Base-by-base conservation (phyloP, 2,329 filamentous ascomycete genomes). In the Magnaporthiopsis incrustans region DNA sequence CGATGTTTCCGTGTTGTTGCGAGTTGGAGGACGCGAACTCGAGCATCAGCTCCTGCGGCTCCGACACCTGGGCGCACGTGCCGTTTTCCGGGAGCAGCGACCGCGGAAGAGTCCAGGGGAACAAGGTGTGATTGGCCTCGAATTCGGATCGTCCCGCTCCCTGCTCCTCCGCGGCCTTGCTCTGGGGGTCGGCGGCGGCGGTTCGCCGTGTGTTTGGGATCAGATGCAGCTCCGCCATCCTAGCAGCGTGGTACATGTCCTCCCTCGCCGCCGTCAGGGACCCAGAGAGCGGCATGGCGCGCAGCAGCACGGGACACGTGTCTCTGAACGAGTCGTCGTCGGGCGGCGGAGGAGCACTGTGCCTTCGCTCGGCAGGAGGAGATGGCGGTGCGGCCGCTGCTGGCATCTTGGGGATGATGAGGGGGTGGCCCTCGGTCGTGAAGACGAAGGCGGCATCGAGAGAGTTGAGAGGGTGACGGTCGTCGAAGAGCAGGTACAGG, bases 351-450 rank as follows among this genome's bases (percentile, higher is more conserved):
- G 53, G 8, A n/a, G 62, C 22, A 12, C 38, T 65, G 3, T 67
- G 66, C 56, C 69, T 72, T 56, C 63, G 69, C 32, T 35, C 50
- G 25, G 2, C 64, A 22, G 44, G 44, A 53, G 22, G 27, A 30
- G 27, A 10, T 10, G 5, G 18, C 12, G 44, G 22, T 30, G 27
- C 5, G 44, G 44, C 18, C 44, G 63, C 22, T 58, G 67, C 67
- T 27, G 73, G 68, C 66, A 75, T 78, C 65, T 79, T 81, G 15
- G 93, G 93, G 63, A 99, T 89, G 57, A 98, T 82, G 59, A 99
- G 80, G 3, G 95, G 95, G 75, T 99, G 95, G 0, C 94, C 95
- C 76, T 99, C 95, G 0, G 95, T 99, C 0, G 91, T 95, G 74
- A 99, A 98, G 18, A 99, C 94, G 74, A 89, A 96, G 0, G 93